These are phyloP conservation scores for Pugionium cornutum DNA, from an alignment of 345 rosid genomes.

Conservation along the genomic window DNA sequence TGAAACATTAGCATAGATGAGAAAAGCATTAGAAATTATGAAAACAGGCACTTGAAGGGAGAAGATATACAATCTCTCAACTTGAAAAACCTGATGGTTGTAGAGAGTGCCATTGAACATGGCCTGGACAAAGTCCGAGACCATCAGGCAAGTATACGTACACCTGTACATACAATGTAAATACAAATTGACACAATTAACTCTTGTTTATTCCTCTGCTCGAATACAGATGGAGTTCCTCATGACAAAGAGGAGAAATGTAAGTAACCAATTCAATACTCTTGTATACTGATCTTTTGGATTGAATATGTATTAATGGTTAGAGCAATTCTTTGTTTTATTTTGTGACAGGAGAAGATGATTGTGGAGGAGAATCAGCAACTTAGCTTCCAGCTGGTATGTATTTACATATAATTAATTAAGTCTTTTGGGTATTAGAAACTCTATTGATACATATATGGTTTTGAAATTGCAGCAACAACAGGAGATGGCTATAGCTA, in stretches of 20 bases:
- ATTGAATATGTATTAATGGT: constrained; percentile 4
- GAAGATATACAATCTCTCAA: constrained; percentile 68
- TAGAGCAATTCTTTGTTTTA: not conserved
- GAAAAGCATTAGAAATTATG: not conserved
- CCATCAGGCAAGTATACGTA: constrained; percentile 45
- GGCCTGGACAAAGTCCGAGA: constrained; percentile 60
- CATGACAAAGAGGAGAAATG: constrained; percentile 47
- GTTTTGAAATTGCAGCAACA: constrained; percentile 44
- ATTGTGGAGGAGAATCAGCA: constrained; percentile 48
- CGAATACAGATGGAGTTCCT: constrained; percentile 46
- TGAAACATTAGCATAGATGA: not conserved
- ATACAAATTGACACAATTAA: constrained; percentile 5
- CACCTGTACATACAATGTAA: not conserved
- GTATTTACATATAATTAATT: not conserved
- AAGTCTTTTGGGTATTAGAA: too few relatives aligned
- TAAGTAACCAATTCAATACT: constrained; percentile 30
- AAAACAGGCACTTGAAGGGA: constrained; percentile 71
- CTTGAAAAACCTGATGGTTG: constrained; percentile 52
- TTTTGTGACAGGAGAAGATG: constrained; percentile 37
- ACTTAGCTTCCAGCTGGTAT: constrained; percentile 51
- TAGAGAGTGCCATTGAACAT: constrained; percentile 67
- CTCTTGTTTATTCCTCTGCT: constrained; percentile 14
- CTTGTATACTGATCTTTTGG: too few relatives aligned
- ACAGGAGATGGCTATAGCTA: constrained; percentile 54
- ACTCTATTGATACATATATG: not conserved